Evolutionary conservation across 352 stramenopile genomes (phyloP), one percentile per base, ranked within the genome.

Genomic region (Aphanomyces stellatus): DNA sequence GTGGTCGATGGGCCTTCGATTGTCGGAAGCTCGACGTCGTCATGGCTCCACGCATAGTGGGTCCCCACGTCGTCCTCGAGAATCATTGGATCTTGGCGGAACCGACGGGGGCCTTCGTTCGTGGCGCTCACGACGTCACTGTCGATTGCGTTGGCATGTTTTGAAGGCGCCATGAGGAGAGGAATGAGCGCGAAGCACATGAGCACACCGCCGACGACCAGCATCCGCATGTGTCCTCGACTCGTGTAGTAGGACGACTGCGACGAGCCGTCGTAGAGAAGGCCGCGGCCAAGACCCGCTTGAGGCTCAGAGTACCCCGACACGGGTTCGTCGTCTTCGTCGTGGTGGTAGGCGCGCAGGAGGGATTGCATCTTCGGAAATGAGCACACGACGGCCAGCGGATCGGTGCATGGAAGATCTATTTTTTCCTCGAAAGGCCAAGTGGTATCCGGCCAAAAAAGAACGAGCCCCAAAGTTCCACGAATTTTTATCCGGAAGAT

Each of bases 181-280:
- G 57, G 57, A 24, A 65, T 27, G 22, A 65, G 7, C 5, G 28
- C 57, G 11, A 65, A n/a, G 43, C 57, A 65, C 4, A 55, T 11
- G 25, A 65, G 25, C 4, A 65, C 19, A 0, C 28, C 43, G 6
- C 25, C 34, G 27, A 65, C 43, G 4, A 5, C 17, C 13, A 53
- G 6, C 57, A 65, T 53, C 11, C 34, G 28, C 13, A 27, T 37
- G 28, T 65, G 57, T 13, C 35, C 13, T 4, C 27, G 28, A 24
- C 57, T 65, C 27, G 59, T 31, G 35, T 65, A 65, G 28, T 53
- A 65, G n/a, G 57, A 65, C 15, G 57, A 49, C 34, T 24, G 13
- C 13, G 30, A 24, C 5, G 4, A 7, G n/a, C 27, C 28, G 1
- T 55, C 57, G 15, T 10, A 11, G 28, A 65, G 57, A 6, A 65